These are phyloP conservation scores for Arabidopsis hybrid DNA, from an alignment of 441 rosid species.

Conservation along the genomic window DNA sequence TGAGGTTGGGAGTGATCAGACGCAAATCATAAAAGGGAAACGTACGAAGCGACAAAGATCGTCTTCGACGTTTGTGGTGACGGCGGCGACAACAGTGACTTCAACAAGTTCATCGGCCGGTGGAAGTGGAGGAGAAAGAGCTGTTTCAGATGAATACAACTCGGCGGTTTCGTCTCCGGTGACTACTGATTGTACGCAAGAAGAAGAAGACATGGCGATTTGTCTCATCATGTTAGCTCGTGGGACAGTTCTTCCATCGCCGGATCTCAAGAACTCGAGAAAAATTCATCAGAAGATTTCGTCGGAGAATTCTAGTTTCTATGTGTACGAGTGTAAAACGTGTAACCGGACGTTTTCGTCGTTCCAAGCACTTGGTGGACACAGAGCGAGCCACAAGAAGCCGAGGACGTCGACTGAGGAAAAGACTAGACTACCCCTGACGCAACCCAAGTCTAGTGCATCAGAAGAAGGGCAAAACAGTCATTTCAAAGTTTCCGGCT, in stretches of 20 bases:
- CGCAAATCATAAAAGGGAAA: conserved; percentile 61
- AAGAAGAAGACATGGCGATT: conserved; percentile 91
- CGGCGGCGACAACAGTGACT: conserved; percentile 48
- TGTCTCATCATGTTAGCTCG: conserved; percentile 89
- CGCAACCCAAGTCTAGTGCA: conserved; percentile 27
- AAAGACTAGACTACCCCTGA: conserved; percentile 44
- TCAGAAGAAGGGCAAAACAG: conserved; percentile 38
- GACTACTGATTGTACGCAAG: conserved; percentile 60
- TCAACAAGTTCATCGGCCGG: conserved; percentile 60
- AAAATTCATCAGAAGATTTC: conserved; percentile 36
- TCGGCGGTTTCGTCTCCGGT: conserved; percentile 55
- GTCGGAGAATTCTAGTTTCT: conserved; percentile 54
- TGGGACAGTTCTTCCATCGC: conserved; percentile 51
- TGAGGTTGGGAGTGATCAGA: conserved; percentile 50
- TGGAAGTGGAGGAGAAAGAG: conserved; percentile 38
- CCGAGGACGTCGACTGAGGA: conserved; percentile 54
- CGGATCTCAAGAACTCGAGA: conserved; percentile 42
- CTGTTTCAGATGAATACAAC: conserved; percentile 45
- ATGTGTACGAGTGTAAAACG: conserved; percentile 86
- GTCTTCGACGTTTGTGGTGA: conserved; percentile 49
- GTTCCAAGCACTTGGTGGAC: conserved; percentile 96
- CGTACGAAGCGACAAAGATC: conserved; percentile 84
- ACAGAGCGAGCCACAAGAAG: conserved; percentile 93
- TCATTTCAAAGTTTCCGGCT: conserved; percentile 37
- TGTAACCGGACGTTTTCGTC: conserved; percentile 85